phyloP scores from a whole-genome alignment of 768 basidiomycete species.

The Russula brevipes region DNA sequence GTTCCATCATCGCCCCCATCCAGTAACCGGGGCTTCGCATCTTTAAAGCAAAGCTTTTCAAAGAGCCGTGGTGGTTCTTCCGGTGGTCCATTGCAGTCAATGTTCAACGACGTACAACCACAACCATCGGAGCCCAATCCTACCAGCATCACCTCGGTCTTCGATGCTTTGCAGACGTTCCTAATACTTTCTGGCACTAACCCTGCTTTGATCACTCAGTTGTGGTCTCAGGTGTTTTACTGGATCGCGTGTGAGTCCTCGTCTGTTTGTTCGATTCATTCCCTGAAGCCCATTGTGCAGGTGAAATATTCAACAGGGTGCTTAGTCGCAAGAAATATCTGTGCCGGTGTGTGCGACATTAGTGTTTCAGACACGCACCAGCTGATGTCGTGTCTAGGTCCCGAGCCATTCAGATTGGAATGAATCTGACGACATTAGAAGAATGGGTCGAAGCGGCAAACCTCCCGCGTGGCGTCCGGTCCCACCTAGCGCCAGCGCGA shows the following conservation, averaged over 20 bases:
- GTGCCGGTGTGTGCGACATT: constrained; percentile 56
- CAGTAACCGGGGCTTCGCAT: constrained; percentile 47
- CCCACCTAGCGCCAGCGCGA: constrained; percentile 77
- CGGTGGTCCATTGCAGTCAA: constrained; percentile 42
- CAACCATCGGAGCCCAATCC: constrained; percentile 39
- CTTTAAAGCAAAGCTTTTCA: constrained; percentile 60
- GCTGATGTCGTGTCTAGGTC: constrained; percentile 43
- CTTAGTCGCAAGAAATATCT: constrained; percentile 91
- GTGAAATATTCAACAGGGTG: constrained; percentile 81
- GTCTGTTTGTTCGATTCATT: constrained; percentile 26
- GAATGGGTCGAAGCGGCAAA: constrained; percentile 86
- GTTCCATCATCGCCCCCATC: constrained; percentile 34
- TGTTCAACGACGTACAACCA: constrained; percentile 45
- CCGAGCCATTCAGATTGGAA: constrained; percentile 80
- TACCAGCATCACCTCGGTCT: constrained; percentile 63
- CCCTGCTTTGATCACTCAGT: constrained; percentile 78
- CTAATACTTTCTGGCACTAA: constrained; percentile 86
- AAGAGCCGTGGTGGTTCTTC: constrained; percentile 45
- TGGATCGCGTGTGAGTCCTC: constrained; percentile 87
- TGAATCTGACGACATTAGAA: constrained; percentile 81
- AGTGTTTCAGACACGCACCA: not conserved
- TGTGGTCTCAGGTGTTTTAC: constrained; percentile 97
- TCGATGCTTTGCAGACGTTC: constrained; percentile 81
- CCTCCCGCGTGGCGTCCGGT: constrained; percentile 70
- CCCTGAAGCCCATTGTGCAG: constrained; percentile 35